These are phyloP conservation scores for Talaromyces sp. DNA, from an alignment of 2,329 filamentous ascomycete genomes.

Conservation along the genomic window DNA sequence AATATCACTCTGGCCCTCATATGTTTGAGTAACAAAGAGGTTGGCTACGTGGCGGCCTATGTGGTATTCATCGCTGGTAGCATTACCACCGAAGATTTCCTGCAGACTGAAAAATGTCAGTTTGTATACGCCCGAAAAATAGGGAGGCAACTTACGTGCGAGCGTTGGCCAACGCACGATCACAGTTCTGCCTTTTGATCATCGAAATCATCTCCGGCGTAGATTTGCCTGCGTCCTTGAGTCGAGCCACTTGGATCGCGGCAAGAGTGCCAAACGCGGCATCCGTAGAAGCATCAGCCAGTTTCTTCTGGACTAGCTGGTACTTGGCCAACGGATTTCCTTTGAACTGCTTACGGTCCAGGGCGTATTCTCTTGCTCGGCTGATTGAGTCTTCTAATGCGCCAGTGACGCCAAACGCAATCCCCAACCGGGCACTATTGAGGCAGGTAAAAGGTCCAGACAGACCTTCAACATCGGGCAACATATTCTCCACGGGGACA, in stretches of 20 bases:
- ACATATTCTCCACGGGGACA: slow-evolving; percentile 88
- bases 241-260: slow-evolving; percentile 80
- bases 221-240: slow-evolving; percentile 86
- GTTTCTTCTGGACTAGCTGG: slow-evolving; percentile 96
- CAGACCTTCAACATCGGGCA: slow-evolving; percentile 82
- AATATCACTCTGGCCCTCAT: slow-evolving; percentile 97
- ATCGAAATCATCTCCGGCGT: slow-evolving; percentile 95
- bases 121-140: not conserved
- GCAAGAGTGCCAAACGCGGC: slow-evolving; percentile 88
- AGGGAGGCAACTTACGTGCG: slow-evolving; percentile 53
- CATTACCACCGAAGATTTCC: slow-evolving; percentile 96
- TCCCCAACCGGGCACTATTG: slow-evolving; percentile 90
- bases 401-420: slow-evolving; percentile 89
- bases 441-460: slow-evolving; percentile 88
- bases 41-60: slow-evolving; percentile 96
- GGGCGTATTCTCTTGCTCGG: slow-evolving; percentile 76
- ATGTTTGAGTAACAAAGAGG: slow-evolving; percentile 94
- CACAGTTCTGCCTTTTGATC: slow-evolving; percentile 98
- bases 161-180: slow-evolving; percentile 76
- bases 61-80: slow-evolving; percentile 94
- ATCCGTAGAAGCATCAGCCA: slow-evolving; percentile 88
- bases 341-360: slow-evolving; percentile 95
- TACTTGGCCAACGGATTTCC: slow-evolving; percentile 92
- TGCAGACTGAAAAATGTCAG: slow-evolving; percentile 59
- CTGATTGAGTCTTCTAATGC: slow-evolving; percentile 88